Percentiles rank a stretch among this genome's conserved stretches.
phyloP scores from a whole-genome alignment of 2,329 filamentous ascomycete species.

The Fusarium temperatum region DNA sequence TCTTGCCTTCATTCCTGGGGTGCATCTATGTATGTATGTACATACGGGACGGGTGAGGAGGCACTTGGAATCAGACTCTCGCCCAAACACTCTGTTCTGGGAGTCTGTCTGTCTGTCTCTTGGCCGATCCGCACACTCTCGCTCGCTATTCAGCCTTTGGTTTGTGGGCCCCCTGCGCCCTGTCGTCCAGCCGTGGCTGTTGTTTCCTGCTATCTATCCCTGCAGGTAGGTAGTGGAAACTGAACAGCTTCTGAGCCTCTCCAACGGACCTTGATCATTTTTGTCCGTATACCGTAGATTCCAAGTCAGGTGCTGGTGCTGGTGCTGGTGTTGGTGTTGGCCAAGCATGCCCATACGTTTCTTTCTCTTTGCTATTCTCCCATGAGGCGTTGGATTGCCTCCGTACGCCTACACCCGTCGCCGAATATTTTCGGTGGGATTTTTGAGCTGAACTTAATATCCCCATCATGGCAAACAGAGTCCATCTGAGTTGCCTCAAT shows the following conservation, averaged over 20 bases:
- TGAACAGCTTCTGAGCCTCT: constrained; percentile 9
- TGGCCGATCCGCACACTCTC: constrained; percentile 21
- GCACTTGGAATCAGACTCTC: constrained; percentile 10
- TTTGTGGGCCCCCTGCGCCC: constrained; percentile 7
- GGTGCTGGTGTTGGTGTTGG: constrained; percentile 6
- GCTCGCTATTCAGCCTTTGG: constrained; percentile 1
- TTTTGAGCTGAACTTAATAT: not conserved
- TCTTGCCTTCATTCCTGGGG: constrained; percentile 27
- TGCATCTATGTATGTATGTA: constrained; percentile 13
- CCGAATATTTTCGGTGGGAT: constrained; percentile 33
- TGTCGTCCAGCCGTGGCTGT: constrained; percentile 18
- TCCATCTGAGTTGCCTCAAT: constrained; percentile 8
- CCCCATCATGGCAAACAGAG: constrained; percentile 17
- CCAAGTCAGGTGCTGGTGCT: not conserved
- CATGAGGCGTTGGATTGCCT: not conserved
- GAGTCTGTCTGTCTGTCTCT: not conserved
- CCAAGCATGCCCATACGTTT: constrained; percentile 4
- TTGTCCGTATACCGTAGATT: not conserved
- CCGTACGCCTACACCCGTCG: not conserved
- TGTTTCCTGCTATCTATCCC: constrained; percentile 25
- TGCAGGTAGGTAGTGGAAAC: constrained; percentile 22
- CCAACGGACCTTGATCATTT: not conserved
- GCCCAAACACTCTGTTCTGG: not conserved
- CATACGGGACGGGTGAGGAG: constrained; percentile 1
- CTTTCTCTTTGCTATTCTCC: not conserved